Evolutionary conservation across 2,329 filamentous ascomycete species (phyloP), one percentile per base, ranked within the genome.

Genomic region (Diaporthe capsici): DNA sequence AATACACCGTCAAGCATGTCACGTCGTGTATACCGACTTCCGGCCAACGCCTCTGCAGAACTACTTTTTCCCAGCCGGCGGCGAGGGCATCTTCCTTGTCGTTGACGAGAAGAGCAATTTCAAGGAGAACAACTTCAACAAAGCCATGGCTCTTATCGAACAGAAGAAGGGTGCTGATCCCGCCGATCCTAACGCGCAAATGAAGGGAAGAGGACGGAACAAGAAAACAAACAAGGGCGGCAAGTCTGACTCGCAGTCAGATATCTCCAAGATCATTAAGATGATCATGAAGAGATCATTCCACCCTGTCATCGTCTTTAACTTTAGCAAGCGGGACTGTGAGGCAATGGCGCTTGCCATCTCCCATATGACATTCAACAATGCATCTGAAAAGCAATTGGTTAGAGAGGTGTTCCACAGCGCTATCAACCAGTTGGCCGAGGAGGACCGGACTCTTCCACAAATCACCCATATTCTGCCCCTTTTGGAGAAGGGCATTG

Each of bases 11-110:
- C 97, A 99, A 82, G 96, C 97, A 9, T 99, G 97, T 80, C 97
- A 99, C 88, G 97, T 99, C 78, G 97, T 99, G 4, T 99, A 99
- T 85, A 99, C 97, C 71, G 96, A 99, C 85, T 99, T 98, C 88
- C 92, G 97, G 82, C 97, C 97, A 28, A 99, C 97, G 0, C 97
- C 97, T 1, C 87, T 99, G 44, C 97, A 99, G 82, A 97, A 98
- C 84, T 99, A 99, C 86, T 97, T 98, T 86, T 98, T 98, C 86
- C 97, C 97, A 0, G 92, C 94, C 31, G 96, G 96, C 28, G 95
- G 95, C 61, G 95, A 96, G 78, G 97, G 97, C 39, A 98, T 98
- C 65, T 94, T 97, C 83, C 87, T 99, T 70, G 92, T 99, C 10
- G 97, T 99, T 9, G 97, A 99, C 80, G 97, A 99, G 85, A 98